A percentile compares a stretch with the other conserved stretches of the same genome.
These are phyloP conservation scores for Colletotrichum sansevieriae DNA, from an alignment of 2,329 filamentous ascomycete species.

Conservation along the genomic window DNA sequence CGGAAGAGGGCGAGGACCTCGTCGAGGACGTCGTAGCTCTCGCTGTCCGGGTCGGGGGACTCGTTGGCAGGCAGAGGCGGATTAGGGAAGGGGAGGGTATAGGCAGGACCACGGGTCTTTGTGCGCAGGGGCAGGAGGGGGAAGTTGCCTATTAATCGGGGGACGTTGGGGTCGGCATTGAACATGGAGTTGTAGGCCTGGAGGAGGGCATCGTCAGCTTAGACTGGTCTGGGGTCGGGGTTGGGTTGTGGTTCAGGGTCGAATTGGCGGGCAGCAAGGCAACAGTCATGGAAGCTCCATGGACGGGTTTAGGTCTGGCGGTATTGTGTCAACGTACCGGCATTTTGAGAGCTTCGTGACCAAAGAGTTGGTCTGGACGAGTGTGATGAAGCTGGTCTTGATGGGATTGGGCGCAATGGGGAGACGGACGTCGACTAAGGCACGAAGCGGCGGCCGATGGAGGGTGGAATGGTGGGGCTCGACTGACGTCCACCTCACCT, in stretches of 20 bases:
- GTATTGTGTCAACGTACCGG: conserved; percentile 54
- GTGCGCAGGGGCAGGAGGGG: conserved; percentile 95
- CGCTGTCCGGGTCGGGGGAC: conserved; percentile 84
- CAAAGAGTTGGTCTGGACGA: conserved; percentile 38
- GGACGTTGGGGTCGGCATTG: conserved; percentile 79
- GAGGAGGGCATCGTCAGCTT: conserved; percentile 45
- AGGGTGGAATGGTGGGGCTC: conserved; percentile 34
- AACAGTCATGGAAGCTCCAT: conserved; percentile 4
- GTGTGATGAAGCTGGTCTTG: conserved; percentile 37
- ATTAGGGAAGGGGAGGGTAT: conserved; percentile 77
- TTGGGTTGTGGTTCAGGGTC: background rate
- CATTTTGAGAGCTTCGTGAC: conserved; percentile 54
- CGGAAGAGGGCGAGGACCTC: conserved; percentile 94
- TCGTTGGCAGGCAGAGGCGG: conserved; percentile 69
- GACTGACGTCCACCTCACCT: conserved; percentile 39
- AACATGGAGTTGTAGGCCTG: conserved; percentile 99
- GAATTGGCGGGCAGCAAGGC: conserved; percentile 16
- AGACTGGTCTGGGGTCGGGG: background rate
- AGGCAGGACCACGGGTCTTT: conserved; percentile 93
- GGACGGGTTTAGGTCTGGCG: background rate
- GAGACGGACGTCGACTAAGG: conserved; percentile 31
- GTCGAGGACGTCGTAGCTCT: conserved; percentile 96
- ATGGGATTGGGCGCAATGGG: conserved; percentile 29
- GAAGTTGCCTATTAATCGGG: conserved; percentile 84
- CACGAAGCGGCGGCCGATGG: conserved; percentile 12